Conservation (phyloP, 805 yeast species). For the Metschnikowia baotianmanensis region DNA sequence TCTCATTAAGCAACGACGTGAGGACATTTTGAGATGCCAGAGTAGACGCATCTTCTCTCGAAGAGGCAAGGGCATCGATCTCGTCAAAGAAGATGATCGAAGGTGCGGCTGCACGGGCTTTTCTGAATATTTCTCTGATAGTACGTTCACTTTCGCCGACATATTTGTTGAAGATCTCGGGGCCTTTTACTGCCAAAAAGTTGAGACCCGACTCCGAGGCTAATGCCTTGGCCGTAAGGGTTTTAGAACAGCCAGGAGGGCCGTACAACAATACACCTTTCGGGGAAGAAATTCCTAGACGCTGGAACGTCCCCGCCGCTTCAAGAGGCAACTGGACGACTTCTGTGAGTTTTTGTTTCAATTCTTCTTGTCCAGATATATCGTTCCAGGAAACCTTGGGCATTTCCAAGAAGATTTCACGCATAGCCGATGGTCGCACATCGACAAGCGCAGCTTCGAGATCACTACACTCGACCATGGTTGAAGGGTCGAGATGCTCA, state of each 20-base stretch:
- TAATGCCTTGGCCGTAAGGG: conserved; percentile 92
- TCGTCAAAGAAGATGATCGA: conserved; percentile 96
- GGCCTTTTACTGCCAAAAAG: conserved; percentile 94
- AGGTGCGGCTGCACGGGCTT: conserved; percentile 92
- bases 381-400: conserved; percentile 93
- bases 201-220: conserved; percentile 97
- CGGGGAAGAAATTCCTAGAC: conserved; percentile 85
- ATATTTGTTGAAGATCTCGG: conserved; percentile 88
- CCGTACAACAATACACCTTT: conserved; percentile 92
- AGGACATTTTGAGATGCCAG: conserved; percentile 80
- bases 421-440: conserved; percentile 95
- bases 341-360: conserved; percentile 79
- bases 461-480: conserved; percentile 54
- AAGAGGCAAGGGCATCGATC: conserved; percentile 87
- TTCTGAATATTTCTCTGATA: conserved; percentile 85
- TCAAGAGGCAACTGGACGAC: conserved; percentile 90
- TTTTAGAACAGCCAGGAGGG: conserved; percentile 99
- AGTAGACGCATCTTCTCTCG: conserved; percentile 62
- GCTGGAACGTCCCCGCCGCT: conserved; percentile 71
- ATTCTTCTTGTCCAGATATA: conserved; percentile 89
- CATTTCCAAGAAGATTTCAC: conserved; percentile 90
- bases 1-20: conserved; percentile 88
- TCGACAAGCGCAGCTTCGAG: conserved; percentile 70
- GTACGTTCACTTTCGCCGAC: conserved; percentile 97
- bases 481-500: conserved; percentile 22